Base-by-base conservation (phyloP, 768 basidiomycete genomes). In the Boletellus sp. region DNA sequence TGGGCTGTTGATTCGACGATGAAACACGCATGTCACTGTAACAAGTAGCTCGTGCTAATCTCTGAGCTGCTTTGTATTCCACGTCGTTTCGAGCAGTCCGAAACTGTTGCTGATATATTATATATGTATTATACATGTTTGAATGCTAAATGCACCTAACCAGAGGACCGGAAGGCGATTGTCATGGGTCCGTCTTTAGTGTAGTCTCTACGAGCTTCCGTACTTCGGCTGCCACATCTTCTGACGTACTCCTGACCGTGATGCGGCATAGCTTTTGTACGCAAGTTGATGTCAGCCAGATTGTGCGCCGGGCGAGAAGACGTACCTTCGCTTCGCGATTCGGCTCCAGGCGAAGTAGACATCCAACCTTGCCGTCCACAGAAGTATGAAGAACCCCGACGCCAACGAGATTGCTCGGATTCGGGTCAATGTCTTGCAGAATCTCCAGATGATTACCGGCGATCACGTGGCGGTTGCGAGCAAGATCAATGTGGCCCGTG, bases 381-480 rank as follows among this genome's bases (percentile, higher is more conserved):
- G 87, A 85, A 74, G 85, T 95, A 66, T 98, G 93, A 44, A 99
- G 72, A 28, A 99, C 90, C n/a, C 89, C 94, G n/a, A 94, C 96
- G 19, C 82, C 89, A 16, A 98, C 94, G 37, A 93, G 68, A 63
- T 99, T 99, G 63, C 77, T 84, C n/a, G 88, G 85, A 68, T 96
- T 99, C 24, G 94, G 91, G 64, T 99, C 96, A 48, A 98, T 81
- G 23, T 84, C 89, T 2, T 85, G 79, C 40, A 98, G 73, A 22
- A 94, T 61, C 45, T 87, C 84, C 47, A 98, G 70, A 22, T 80
- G 78, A 61, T 87, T 79, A 1, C 96, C 96, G 2, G 78, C 72
- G 11, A 98, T 78, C 39, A 94, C 80, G 64, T 87, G 82, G 35
- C 79, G 77, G 60, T 96, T 78, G 63, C 79, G 86, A 12, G 73